Base-by-base conservation (phyloP, 106 monocot species). In the Allium fistulosum region DNA sequence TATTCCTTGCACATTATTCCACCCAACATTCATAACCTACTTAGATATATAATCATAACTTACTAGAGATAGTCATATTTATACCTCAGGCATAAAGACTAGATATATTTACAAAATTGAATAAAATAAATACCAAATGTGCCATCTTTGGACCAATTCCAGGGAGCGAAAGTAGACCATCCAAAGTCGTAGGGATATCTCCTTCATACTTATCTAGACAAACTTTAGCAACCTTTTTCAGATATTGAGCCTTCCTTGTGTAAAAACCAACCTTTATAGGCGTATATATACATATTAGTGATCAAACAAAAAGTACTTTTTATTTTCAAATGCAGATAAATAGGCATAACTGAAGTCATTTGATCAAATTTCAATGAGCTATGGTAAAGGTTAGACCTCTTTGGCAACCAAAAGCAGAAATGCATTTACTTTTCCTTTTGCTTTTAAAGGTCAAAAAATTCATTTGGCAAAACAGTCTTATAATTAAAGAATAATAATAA, bases 121-220 rank as follows among this genome's bases (percentile, higher is more conserved):
- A 55, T 12, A 55, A 15, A 55, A 15, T 55, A 8, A 55, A 55
- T 87, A 99, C 99, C 90, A 99, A 62, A 81, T 99, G 87, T 17
- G 99, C 99, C 90, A 99, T 99, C 74, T 99, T 99, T 22, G 93
- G 90, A 59, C 93, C 93, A 65, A 99, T 77, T 62, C 99, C 99
- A 18, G 85, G 88, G 50, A 99, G 87, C 17, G 87, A 67, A 63
- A 99, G 93, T 46, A 99, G 62, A 46, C 71, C 93, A 63, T 84
- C 71, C 51, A 99, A 80, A 64, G 90, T 85, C 76, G 56, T 58
- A 51, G 99, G 99, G 46, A 99, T 99, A 49, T 99, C 93, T 69
- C 99, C 99, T 57, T 59, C 81, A 78, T 85, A 87, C 69, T 90
- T 85, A 51, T 80, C 58, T 37, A 99, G 72, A 74, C 99, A 99